Percentiles rank a stretch among this genome's conserved stretches.
Conservation (phyloP, 78 protist species). For the Anaeramoeba ignava region DNA sequence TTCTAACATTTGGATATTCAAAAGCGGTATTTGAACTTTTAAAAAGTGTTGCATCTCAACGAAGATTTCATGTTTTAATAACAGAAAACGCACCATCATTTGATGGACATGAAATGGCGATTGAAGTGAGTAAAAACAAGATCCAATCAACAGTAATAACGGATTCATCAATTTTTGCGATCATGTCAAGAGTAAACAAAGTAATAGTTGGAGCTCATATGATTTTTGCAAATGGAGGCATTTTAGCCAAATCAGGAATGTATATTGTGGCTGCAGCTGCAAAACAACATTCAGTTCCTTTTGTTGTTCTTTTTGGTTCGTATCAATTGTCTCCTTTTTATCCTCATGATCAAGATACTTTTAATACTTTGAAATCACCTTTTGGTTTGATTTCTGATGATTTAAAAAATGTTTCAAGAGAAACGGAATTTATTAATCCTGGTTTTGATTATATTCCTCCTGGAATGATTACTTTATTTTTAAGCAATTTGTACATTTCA, state of each 20-base stretch:
- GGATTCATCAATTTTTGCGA: slow-evolving; percentile 67
- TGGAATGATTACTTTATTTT: slow-evolving; percentile 62
- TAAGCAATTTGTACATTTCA: slow-evolving; percentile 50
- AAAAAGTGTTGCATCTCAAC: too few relatives aligned
- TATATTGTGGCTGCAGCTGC: slow-evolving; percentile 80
- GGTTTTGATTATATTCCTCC: slow-evolving; percentile 81
- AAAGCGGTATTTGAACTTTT: too few relatives aligned
- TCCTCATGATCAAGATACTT: slow-evolving; percentile 60
- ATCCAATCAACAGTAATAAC: slow-evolving; percentile 53
- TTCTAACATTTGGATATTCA: slow-evolving; percentile 16
- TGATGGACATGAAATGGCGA: slow-evolving; percentile 50
- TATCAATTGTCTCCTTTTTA: slow-evolving; percentile 65
- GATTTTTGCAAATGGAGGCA: slow-evolving; percentile 89
- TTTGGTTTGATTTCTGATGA: slow-evolving; percentile 19
- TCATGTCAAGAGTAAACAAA: slow-evolving; percentile 84
- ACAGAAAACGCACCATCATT: too few relatives aligned
- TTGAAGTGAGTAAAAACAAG: slow-evolving; percentile 26
- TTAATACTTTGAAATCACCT: slow-evolving; percentile 53
- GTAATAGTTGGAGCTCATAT: slow-evolving; percentile 57
- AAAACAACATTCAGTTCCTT: slow-evolving; percentile 66
- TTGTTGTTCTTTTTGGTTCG: slow-evolving; percentile 68
- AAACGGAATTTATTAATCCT: slow-evolving; percentile 41
- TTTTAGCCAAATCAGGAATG: slow-evolving; percentile 63
- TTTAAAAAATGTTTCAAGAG: slow-evolving; percentile 14
- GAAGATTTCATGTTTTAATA: too few relatives aligned